Conservation (phyloP, 176 grass and related monocot genomes). For the Oryza nivara region DNA sequence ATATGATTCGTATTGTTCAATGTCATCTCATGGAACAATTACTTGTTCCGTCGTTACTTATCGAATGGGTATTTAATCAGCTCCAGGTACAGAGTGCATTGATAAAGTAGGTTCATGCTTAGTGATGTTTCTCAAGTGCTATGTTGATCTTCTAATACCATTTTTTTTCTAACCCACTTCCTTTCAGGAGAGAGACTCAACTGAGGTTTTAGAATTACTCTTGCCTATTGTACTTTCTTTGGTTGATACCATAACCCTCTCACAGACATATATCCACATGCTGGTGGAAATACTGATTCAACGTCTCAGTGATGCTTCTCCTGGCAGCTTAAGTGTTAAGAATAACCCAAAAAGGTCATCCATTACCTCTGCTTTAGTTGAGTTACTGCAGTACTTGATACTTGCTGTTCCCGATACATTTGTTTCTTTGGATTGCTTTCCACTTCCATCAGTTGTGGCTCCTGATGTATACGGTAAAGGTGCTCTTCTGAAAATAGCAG, state of each 20-base stretch:
- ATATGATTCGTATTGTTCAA: conserved; percentile 85
- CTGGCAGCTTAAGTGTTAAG: not conserved
- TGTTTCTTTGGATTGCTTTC: conserved; percentile 98
- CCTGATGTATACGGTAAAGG: conserved; percentile 77
- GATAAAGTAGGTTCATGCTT: not conserved
- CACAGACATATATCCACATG: conserved; percentile 84
- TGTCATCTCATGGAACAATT: conserved; percentile 94
- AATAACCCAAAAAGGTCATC: conserved; percentile 63
- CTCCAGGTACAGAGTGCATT: conserved; percentile 64
- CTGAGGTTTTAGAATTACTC: conserved; percentile 85
- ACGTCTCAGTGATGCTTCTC: conserved; percentile 56
- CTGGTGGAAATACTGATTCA: conserved; percentile 71
- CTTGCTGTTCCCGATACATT: conserved; percentile 90
- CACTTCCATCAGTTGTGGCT: conserved; percentile 71
- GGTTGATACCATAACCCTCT: conserved; percentile 73
- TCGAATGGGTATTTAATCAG: conserved; percentile 76
- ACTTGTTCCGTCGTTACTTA: conserved; percentile 72
- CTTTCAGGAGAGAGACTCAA: conserved; percentile 87
- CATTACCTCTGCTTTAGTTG: conserved; percentile 63
- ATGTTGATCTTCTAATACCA: conserved; percentile 11
- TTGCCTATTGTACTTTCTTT: conserved; percentile 75
- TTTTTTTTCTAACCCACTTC: conserved; percentile 29
- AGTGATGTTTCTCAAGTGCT: conserved; percentile 36
- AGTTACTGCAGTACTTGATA: conserved; percentile 86
- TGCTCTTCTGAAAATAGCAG: conserved; percentile 66